These are phyloP conservation scores for Sarocladium oryzae DNA, from an alignment of 2,329 filamentous ascomycete genomes.

Conservation along the genomic window DNA sequence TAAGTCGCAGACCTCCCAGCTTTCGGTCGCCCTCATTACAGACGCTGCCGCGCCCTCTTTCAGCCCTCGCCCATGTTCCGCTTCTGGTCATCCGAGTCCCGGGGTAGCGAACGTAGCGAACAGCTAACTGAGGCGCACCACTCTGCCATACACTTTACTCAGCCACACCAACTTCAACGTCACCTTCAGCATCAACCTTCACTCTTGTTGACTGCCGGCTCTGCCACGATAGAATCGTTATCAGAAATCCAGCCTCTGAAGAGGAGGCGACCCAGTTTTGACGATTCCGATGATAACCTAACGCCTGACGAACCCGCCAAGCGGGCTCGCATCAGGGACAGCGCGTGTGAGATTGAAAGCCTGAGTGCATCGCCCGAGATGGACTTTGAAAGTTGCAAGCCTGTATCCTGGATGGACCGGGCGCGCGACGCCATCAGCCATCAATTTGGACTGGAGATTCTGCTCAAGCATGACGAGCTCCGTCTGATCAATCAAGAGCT, in stretches of 20 bases:
- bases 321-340: slow-evolving; percentile 22
- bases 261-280: slow-evolving; percentile 30
- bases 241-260: slow-evolving; percentile 28
- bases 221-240: neutral
- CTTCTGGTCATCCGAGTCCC: slow-evolving; percentile 52
- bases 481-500: slow-evolving; percentile 93
- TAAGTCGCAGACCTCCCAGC: neutral
- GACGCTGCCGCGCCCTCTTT: slow-evolving; percentile 8
- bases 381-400: slow-evolving; percentile 16
- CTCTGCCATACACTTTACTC: slow-evolving; percentile 29
- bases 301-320: slow-evolving; percentile 29
- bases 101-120: slow-evolving; percentile 40
- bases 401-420: slow-evolving; percentile 34
- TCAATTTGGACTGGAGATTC: slow-evolving; percentile 84
- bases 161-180: slow-evolving; percentile 22
- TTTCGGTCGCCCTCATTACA: neutral
- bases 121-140: slow-evolving; percentile 29
- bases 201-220: slow-evolving; percentile 16
- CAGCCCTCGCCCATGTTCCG: slow-evolving; percentile 48
- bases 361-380: slow-evolving; percentile 20
- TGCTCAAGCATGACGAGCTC: slow-evolving; percentile 90
- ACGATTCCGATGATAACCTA: slow-evolving; percentile 21
- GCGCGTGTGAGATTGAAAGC: neutral
- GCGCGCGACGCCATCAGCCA: slow-evolving; percentile 71
- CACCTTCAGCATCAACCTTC: neutral